Percentiles rank a stretch among this genome's conserved stretches.
These are phyloP conservation scores for Boletus edulis DNA, from an alignment of 768 basidiomycete species.

Conservation along the genomic window DNA sequence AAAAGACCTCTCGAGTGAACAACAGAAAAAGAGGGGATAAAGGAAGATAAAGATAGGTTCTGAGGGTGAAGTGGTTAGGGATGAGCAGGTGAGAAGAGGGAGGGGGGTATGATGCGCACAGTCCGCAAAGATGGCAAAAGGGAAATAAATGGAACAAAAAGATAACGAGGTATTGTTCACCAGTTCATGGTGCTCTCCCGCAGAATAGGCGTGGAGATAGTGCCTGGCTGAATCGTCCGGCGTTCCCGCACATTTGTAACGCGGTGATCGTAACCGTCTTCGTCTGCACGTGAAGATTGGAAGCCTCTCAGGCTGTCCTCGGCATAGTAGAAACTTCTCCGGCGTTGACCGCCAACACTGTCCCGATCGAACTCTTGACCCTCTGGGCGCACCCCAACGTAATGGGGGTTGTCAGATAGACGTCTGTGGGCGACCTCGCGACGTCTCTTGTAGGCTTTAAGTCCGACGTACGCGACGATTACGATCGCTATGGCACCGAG, in stretches of 20 bases:
- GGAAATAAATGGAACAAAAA: background rate
- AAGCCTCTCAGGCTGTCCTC: constrained; percentile 76
- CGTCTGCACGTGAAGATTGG: constrained; percentile 38
- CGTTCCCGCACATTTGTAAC: constrained; percentile 50
- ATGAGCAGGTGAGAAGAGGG: background rate
- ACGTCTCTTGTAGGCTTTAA: constrained; percentile 63
- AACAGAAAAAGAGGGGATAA: background rate
- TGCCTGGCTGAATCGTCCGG: constrained; percentile 52
- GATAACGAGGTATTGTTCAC: constrained; percentile 37
- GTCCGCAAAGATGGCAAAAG: constrained; percentile 9
- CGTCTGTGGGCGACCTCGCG: constrained; percentile 70
- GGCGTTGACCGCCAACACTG: constrained; percentile 65
- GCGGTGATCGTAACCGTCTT: constrained; percentile 36
- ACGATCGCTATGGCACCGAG: constrained; percentile 77
- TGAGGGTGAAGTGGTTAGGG: background rate
- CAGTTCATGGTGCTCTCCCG: constrained; percentile 85
- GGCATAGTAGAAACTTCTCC: constrained; percentile 83
- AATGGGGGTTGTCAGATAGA: constrained; percentile 51
- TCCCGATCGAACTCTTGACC: constrained; percentile 80
- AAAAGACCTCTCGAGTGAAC: constrained; percentile 1
- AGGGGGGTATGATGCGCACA: constrained; percentile 14
- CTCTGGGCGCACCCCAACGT: constrained; percentile 49
- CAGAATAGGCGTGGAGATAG: constrained; percentile 75
- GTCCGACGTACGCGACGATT: constrained; percentile 69
- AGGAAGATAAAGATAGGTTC: constrained; percentile 4